Evolutionary conservation across 1,284 basidiomycete species (phyloP).

Genomic region (Rhodotorula sp.): DNA sequence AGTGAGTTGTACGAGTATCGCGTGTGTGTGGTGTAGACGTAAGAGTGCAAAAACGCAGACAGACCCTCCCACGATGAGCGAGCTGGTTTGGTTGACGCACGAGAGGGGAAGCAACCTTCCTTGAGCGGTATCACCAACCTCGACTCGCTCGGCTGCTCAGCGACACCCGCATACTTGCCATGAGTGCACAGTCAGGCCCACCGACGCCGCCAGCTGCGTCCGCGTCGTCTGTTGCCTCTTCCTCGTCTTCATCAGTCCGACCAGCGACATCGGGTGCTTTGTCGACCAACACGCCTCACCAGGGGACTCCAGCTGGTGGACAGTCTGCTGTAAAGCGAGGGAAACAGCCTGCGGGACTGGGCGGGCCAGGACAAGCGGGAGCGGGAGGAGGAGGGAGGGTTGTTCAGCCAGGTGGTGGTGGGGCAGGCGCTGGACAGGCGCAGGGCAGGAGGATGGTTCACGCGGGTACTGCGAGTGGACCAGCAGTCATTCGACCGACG

Average conservation of each 20-base stretch:
- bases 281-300: neutral
- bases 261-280: constrained; percentile 5
- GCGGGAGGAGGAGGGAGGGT: constrained; percentile 1
- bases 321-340: neutral
- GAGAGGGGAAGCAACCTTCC: neutral
- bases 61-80: neutral
- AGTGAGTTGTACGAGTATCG: too few relatives aligned
- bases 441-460: too few relatives aligned
- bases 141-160: too few relatives aligned
- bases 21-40: too few relatives aligned
- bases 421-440: neutral
- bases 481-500: constrained; percentile 29
- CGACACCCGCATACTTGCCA: neutral
- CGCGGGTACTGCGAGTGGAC: constrained; percentile 1
- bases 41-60: too few relatives aligned
- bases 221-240: constrained; percentile 5
- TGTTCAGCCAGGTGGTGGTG: neutral
- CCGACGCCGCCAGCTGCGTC: neutral
- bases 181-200: neutral
- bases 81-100: neutral
- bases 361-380: neutral
- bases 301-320: neutral
- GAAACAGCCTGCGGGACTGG: neutral
- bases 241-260: neutral
- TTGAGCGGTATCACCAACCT: too few relatives aligned